Evolutionary conservation across 139 green algal genomes (phyloP).

Genomic region (Spirogloea muscicola): DNA sequence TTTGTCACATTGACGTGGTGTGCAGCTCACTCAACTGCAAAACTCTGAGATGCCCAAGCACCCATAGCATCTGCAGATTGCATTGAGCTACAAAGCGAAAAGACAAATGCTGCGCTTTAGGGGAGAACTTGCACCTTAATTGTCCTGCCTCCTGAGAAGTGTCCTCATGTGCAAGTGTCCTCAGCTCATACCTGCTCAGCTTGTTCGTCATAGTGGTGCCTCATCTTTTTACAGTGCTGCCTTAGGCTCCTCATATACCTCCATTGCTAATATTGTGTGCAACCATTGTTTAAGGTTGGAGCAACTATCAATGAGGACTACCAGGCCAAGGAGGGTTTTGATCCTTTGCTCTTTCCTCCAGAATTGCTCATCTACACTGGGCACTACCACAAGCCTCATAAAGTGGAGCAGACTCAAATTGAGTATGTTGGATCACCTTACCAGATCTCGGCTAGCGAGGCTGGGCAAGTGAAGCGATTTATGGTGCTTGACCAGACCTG

Average conservation of each 20-base stretch:
- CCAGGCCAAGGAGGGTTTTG: constrained; percentile 72
- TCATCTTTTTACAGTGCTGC: neutral
- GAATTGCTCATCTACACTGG: constrained; percentile 72
- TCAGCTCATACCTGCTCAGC: neutral
- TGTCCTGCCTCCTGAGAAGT: no score
- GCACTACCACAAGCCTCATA: constrained; percentile 94
- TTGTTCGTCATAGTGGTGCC: neutral
- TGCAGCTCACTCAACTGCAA: no score
- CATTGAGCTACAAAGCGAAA: no score
- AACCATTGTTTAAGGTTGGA: constrained; percentile 47
- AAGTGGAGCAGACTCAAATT: constrained; percentile 50
- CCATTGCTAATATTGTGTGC: neutral
- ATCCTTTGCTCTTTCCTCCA: constrained; percentile 64
- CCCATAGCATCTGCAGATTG: no score
- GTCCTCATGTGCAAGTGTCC: no score
- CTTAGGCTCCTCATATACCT: neutral
- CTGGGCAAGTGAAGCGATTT: constrained; percentile 76
- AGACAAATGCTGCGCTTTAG: no score
- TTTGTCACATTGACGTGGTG: no score
- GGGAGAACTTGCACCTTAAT: neutral
- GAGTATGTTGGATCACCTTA: constrained; percentile 89
- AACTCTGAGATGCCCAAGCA: no score
- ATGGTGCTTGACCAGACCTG: constrained; percentile 70
- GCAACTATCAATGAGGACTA: constrained; percentile 74
- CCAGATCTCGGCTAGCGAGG: constrained; percentile 70